Evolutionary conservation across 2,329 filamentous ascomycete species (phyloP).

Genomic region (Furcasterigmium furcatum): DNA sequence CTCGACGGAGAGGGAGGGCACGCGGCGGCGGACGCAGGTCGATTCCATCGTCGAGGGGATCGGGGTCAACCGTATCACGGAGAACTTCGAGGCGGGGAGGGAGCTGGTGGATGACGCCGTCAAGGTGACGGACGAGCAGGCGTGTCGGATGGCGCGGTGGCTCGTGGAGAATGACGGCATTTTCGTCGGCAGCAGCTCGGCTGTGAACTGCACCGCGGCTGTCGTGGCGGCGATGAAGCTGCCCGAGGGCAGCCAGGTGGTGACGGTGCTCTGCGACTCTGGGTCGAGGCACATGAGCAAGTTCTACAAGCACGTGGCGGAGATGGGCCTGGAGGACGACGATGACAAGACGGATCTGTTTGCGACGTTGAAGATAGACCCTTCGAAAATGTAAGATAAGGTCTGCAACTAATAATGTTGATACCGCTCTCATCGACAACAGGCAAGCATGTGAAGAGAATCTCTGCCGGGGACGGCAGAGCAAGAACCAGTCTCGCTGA

Average conservation of each 20-base stretch:
- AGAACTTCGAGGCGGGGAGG: constrained; percentile 85
- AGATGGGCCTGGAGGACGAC: constrained; percentile 63
- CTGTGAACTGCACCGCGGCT: constrained; percentile 91
- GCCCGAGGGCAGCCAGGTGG: constrained; percentile 60
- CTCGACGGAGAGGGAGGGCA: constrained; percentile 83
- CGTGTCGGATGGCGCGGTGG: constrained; percentile 92
- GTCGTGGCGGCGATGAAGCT: constrained; percentile 64
- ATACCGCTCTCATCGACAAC: no score
- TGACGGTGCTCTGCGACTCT: constrained; percentile 85
- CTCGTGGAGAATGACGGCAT: constrained; percentile 93
- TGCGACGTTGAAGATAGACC: constrained; percentile 41
- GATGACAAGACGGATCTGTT: constrained; percentile 45
- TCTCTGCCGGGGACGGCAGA: no score
- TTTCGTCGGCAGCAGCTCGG: constrained; percentile 89
- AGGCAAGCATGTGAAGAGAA: no score
- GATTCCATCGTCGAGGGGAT: constrained; percentile 96
- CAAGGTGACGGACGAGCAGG: constrained; percentile 83
- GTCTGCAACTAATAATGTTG: neutral
- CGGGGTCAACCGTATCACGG: constrained; percentile 90
- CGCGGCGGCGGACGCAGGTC: constrained; percentile 82
- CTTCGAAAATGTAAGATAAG: constrained; percentile 3
- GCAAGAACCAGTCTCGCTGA: no score
- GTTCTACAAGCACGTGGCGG: constrained; percentile 74
- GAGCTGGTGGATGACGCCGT: constrained; percentile 89
- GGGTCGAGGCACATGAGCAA: constrained; percentile 80